Evolutionary conservation across 345 rosid genomes (phyloP), one percentile per base, ranked within the genome.

Genomic region (Eucalyptus marginata): DNA sequence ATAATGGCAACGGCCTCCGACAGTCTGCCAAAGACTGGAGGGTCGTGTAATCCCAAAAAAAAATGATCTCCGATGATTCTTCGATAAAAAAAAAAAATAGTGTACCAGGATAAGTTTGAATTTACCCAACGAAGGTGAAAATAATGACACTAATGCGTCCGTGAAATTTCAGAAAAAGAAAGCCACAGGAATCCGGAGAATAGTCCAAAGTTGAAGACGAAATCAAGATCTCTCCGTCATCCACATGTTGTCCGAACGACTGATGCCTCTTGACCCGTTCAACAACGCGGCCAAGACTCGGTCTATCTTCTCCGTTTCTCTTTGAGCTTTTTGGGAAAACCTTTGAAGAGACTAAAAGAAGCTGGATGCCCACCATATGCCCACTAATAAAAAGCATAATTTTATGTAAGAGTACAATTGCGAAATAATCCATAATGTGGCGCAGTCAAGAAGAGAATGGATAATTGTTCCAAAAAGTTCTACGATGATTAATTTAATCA

Each of bases 401-500:
- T 18, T 18, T 3, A 36, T 10, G 83, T 18, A 2, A 13, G 46
- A 36, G 25, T 36, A 76, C 1, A 20, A 10, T 76, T 36, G 83
- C 2, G 27, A 76, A 36, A 36, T 5, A 36, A 36, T 5, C 20
- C 47, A 10, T 36, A 6, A 18, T 10, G 25, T 1, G 2, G 83
- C 46, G 1, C 14, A 0, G 5, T 20, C 12, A 13, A 18, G 83
- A 4, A 71, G 2, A 36, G 24, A 3, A 3, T 1, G 36, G 33
- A 4, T 85, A 3, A 14, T 85, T 85, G 14, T 27, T 6, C 7
- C 7, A 6, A 76, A 76, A 76, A 76, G 27, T 36, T 11, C 0
- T 6, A 76, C 0, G 1, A 1, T 1, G 1, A 0, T 0, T 24
- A 20, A 36, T 36, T 76, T 5, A 8, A 3, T 76, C 3, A 7